Evolutionary conservation across 2,329 filamentous ascomycete genomes (phyloP), one percentile per base, ranked within the genome.

Genomic region (Alternaria ventricosa): DNA sequence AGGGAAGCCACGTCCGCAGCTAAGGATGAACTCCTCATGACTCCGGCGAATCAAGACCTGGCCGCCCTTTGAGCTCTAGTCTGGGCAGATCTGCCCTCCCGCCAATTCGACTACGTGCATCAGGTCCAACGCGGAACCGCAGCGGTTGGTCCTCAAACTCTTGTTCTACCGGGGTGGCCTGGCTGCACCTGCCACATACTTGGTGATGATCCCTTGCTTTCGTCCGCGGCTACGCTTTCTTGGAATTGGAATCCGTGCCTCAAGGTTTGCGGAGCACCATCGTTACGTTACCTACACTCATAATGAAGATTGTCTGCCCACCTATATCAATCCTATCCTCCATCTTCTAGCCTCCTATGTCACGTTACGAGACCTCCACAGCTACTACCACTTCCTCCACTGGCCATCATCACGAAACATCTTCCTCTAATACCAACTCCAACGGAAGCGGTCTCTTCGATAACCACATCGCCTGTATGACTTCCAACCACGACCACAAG

Each of bases 121-220:
- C 44, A 43, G 53, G 61, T 49, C 23, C 44, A 57, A 61, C 53
- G 71, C 69, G 71, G 71, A 74, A 64, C 71, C 68, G 71, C 71
- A 71, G 68, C 65, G 66, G 68, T 73, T 68, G 65, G 64, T 56
- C 60, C 10, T 68, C 60, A 56, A 45, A 50, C 44, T 47, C 44
- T 54, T 55, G 61, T 55, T 53, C 44, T 60, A 49, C 54, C 55
- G 51, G 57, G 58, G 66, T 58, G 44, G 57, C 55, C 47, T 64
- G 56, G 63, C 62, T 60, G 61, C 64, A 60, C 61, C 64, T 67
- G 66, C 55, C 64, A 61, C 63, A 57, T 43, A 36, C n/a, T 55
- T 30, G 28, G 55, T 65, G 61, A 57, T 67, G 68, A 71, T 73
- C 66, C 54, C 64, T 71, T 66, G 64, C 71, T 64, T 71, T 72